Percentiles rank a stretch among this genome's conserved stretches.
Evolutionary conservation across 2,329 filamentous ascomycete genomes (phyloP).

Genomic region (Thielaviopsis cerberus): DNA sequence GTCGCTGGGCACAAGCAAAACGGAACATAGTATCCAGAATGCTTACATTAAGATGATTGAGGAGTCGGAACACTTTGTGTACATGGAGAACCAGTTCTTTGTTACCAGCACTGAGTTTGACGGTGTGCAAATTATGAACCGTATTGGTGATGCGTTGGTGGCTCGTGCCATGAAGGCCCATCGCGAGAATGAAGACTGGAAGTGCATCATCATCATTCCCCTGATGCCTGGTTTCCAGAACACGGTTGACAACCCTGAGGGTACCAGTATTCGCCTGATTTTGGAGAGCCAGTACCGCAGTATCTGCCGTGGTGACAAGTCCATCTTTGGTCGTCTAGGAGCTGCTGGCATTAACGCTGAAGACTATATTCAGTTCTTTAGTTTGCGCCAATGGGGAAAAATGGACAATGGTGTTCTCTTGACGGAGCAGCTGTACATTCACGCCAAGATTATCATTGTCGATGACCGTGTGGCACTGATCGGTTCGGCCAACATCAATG

Average conservation of each 20-base stretch:
- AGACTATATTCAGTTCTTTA: slow-evolving; percentile 91
- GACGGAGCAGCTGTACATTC: slow-evolving; percentile 94
- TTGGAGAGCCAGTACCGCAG: slow-evolving; percentile 95
- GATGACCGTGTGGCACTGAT: slow-evolving; percentile 88
- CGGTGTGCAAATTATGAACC: slow-evolving; percentile 73
- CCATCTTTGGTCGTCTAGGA: slow-evolving; percentile 73
- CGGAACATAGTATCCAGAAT: slow-evolving; percentile 87
- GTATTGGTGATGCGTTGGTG: slow-evolving; percentile 84
- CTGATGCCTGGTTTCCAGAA: slow-evolving; percentile 98
- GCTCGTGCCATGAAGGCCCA: slow-evolving; percentile 76
- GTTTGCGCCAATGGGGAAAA: slow-evolving; percentile 76
- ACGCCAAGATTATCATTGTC: slow-evolving; percentile 90
- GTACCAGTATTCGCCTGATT: slow-evolving; percentile 83
- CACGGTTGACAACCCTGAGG: slow-evolving; percentile 82
- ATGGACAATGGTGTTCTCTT: slow-evolving; percentile 72
- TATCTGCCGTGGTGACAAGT: slow-evolving; percentile 80
- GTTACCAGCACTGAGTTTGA: slow-evolving; percentile 83
- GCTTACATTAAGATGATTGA: slow-evolving; percentile 91
- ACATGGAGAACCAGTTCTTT: slow-evolving; percentile 98
- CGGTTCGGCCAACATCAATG: slow-evolving; percentile 96
- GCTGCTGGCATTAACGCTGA: slow-evolving; percentile 73
- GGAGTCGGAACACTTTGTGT: slow-evolving; percentile 89
- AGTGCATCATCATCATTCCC: slow-evolving; percentile 74
- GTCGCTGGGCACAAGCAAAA: slow-evolving; percentile 77
- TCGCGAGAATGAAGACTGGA: slow-evolving; percentile 74